phyloP scores from a whole-genome alignment of 306 rosid genomes.

The Corylus avellana region DNA sequence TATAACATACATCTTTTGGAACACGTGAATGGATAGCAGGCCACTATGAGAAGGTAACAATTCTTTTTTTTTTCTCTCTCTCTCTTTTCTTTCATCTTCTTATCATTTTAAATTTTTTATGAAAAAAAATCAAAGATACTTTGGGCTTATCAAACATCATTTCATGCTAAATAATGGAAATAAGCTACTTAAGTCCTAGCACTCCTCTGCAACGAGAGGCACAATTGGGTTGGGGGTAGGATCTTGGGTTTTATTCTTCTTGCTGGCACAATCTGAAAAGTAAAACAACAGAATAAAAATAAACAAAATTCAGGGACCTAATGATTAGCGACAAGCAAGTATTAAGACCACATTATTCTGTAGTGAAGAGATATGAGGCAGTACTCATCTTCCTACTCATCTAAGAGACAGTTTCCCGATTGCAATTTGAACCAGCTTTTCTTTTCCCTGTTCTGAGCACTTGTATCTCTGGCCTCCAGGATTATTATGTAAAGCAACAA shows the following conservation, averaged over 20 bases:
- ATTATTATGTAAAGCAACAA: neutral
- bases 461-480: neutral
- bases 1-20: neutral
- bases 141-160: neutral
- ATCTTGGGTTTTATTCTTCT: neutral
- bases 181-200: neutral
- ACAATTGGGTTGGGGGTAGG: neutral
- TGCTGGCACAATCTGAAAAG: neutral
- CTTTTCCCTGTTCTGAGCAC: neutral
- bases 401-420: neutral
- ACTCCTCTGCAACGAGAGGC: neutral
- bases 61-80: neutral
- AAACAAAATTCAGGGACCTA: neutral
- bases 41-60: neutral
- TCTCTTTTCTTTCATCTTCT: neutral
- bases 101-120: neutral
- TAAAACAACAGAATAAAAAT: neutral
- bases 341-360: neutral
- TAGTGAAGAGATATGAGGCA: neutral
- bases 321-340: neutral
- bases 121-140: neutral
- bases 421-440: constrained; percentile 1
- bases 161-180: neutral
- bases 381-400: neutral
- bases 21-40: neutral